These are phyloP conservation scores for Physcia stellaris DNA, from an alignment of 495 filamentous ascomycete species.

Conservation along the genomic window DNA sequence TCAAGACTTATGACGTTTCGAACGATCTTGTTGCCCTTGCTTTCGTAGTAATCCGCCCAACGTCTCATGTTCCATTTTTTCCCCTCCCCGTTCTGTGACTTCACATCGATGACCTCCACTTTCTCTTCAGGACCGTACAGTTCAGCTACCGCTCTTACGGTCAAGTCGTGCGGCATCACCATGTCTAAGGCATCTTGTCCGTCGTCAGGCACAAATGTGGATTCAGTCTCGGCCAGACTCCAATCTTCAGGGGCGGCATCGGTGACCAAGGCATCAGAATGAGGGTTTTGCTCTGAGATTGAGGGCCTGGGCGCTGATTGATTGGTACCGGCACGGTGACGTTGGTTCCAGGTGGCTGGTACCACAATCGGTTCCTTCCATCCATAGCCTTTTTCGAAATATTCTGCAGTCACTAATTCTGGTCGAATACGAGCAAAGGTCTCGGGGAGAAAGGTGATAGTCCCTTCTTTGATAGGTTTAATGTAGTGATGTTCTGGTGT, in stretches of 20 bases:
- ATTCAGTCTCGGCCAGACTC: constrained; percentile 19
- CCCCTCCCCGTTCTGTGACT: constrained; percentile 55
- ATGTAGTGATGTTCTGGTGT: constrained; percentile 64
- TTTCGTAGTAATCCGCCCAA: constrained; percentile 68
- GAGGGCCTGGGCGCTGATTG: constrained; percentile 7
- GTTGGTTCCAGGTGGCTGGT: constrained; percentile 51
- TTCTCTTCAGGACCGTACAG: constrained; percentile 52
- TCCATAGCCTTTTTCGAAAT: constrained; percentile 50
- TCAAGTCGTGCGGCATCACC: constrained; percentile 57
- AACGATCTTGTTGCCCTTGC: constrained; percentile 45
- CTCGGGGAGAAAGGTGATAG: constrained; percentile 47
- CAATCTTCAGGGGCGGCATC: constrained; percentile 16
- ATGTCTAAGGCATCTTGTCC: constrained; percentile 59
- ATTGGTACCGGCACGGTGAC: constrained; percentile 19
- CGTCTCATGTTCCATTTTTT: constrained; percentile 58
- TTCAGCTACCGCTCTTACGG: constrained; percentile 51
- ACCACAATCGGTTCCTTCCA: constrained; percentile 62
- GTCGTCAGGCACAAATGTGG: constrained; percentile 38
- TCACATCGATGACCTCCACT: constrained; percentile 65
- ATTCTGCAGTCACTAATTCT: constrained; percentile 52
- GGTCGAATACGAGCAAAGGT: constrained; percentile 54
- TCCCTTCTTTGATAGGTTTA: constrained; percentile 54
- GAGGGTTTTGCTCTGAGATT: background rate
- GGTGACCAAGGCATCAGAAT: constrained; percentile 1
- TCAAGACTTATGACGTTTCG: constrained; percentile 69